These are phyloP conservation scores for Rhododendron simsii DNA, from an alignment of 148 eudicot species.

Conservation along the genomic window DNA sequence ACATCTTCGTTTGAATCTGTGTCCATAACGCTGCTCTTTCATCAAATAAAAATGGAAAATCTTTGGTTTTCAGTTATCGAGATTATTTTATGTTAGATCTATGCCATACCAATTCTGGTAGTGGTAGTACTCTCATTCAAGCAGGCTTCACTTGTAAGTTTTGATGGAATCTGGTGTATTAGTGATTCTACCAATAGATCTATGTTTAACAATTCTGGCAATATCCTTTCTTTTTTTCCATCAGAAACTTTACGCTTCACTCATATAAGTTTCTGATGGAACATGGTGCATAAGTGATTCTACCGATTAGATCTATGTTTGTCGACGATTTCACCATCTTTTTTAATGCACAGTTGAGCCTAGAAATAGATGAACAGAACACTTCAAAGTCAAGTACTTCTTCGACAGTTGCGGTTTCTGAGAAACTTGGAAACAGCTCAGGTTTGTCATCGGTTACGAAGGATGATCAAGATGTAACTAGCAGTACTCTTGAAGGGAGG, in stretches of 20 bases:
- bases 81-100: too few species aligned
- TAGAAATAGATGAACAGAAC: slow-evolving; percentile 35
- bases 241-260: background rate
- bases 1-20: background rate
- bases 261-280: background rate
- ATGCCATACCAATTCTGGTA: background rate
- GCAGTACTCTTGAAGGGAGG: background rate
- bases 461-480: slow-evolving; percentile 10
- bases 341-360: slow-evolving; percentile 23
- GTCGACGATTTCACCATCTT: background rate
- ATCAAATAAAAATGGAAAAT: background rate
- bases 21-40: background rate
- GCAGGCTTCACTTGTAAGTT: background rate
- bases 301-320: background rate
- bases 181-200: background rate
- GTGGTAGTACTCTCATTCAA: background rate
- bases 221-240: background rate
- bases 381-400: slow-evolving; percentile 37
- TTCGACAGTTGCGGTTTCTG: slow-evolving; percentile 22
- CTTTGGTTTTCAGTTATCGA: background rate
- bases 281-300: background rate
- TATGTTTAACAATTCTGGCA: background rate
- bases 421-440: slow-evolving; percentile 12
- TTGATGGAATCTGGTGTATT: background rate
- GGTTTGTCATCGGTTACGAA: background rate